phyloP scores from a whole-genome alignment of 208 protist species.

The Angomonas deanei region DNA sequence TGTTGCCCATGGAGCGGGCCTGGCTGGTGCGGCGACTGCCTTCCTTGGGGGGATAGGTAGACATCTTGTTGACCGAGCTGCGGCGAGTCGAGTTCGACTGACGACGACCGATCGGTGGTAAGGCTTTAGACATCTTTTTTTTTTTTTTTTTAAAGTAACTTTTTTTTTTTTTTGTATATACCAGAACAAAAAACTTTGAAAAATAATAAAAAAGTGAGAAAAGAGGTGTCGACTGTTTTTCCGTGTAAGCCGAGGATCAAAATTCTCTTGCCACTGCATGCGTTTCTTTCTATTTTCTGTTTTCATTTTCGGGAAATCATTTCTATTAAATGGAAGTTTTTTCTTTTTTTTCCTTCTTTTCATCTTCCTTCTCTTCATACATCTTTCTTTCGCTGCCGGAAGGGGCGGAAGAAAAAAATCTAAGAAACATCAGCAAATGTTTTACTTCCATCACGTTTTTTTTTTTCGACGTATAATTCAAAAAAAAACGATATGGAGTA shows the following conservation, averaged over 20 bases:
- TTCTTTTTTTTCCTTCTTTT: background rate
- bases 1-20: background rate
- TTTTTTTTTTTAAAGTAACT: background rate
- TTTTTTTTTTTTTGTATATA: constrained; percentile 1
- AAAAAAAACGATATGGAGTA: no score
- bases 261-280: no score
- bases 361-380: no score
- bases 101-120: constrained; percentile 24
- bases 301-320: background rate
- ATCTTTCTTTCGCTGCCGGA: no score
- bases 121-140: constrained; percentile 33
- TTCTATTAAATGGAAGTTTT: background rate
- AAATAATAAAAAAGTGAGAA: constrained; percentile 6
- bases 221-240: constrained; percentile 6
- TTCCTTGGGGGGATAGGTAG: constrained; percentile 1
- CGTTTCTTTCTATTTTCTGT: constrained; percentile 1
- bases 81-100: constrained; percentile 15
- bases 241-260: background rate
- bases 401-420: no score
- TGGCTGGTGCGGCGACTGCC: constrained; percentile 13
- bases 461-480: no score
- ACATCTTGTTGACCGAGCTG: background rate
- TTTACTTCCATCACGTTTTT: no score
- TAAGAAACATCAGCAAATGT: no score
- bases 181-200: background rate